phyloP scores from a whole-genome alignment of 1,284 basidiomycete species.

The Moniliella sp. region DNA sequence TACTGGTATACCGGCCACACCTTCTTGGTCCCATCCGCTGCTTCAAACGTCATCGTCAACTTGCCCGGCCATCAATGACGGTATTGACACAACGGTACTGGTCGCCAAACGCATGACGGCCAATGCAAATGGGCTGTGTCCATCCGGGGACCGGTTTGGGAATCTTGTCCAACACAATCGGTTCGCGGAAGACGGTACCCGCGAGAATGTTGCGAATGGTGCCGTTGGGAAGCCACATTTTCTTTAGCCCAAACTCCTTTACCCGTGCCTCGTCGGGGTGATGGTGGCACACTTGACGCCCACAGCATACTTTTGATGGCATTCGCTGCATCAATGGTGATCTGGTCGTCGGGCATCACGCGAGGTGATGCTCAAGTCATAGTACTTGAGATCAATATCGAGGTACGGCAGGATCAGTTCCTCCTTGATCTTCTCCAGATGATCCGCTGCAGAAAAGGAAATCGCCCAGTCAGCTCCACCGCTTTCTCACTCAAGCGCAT shows the following conservation, averaged over 20 bases:
- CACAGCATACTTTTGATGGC: slow-evolving; percentile 39
- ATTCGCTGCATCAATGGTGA: slow-evolving; percentile 78
- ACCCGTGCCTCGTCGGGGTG: slow-evolving; percentile 85
- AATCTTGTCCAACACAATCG: slow-evolving; percentile 73
- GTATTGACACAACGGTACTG: slow-evolving; percentile 40
- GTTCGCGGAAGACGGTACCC: slow-evolving; percentile 94
- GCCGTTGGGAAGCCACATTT: slow-evolving; percentile 48
- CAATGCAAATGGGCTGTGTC: slow-evolving; percentile 87
- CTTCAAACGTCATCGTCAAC: slow-evolving; percentile 24
- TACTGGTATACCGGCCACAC: slow-evolving; percentile 24
- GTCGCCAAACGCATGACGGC: slow-evolving; percentile 89
- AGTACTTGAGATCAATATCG: slow-evolving; percentile 94
- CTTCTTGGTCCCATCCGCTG: slow-evolving; percentile 12
- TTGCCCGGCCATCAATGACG: slow-evolving; percentile 23
- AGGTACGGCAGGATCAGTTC: slow-evolving; percentile 90
- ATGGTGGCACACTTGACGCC: slow-evolving; percentile 65
- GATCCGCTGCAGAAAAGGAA: no score
- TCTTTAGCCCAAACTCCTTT: slow-evolving; percentile 62
- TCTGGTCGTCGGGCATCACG: slow-evolving; percentile 76
- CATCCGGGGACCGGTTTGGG: slow-evolving; percentile 71
- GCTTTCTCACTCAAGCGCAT: no score
- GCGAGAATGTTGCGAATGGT: slow-evolving; percentile 73
- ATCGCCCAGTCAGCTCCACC: no score
- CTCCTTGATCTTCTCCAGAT: slow-evolving; percentile 93
- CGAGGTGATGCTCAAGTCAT: slow-evolving; percentile 75